Base-by-base conservation (phyloP, 1,284 basidiomycete species). In the Cryptococcus wingfieldii region DNA sequence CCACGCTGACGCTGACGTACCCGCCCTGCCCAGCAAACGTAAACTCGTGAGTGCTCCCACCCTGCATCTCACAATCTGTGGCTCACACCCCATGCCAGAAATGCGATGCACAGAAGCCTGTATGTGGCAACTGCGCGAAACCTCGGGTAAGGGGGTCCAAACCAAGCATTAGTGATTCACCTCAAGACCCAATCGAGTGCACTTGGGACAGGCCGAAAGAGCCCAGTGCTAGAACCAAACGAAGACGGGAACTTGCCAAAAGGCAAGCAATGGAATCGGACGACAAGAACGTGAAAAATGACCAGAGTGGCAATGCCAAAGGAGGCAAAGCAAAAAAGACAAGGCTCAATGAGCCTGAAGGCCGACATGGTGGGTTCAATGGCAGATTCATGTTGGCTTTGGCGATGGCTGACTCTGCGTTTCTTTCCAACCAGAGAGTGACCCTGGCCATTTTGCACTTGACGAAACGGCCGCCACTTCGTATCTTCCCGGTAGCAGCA, bases 61-160 rank as follows among this genome's bases (percentile, higher is more conserved):
- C 8, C 13, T 37, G 13, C 9, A 13, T 19, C 42, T 19, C 18
- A 14, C 38, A 31, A 34, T 18, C 38, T 38, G n/a, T 16, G 18
- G 25, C 38, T 42, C 39, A 38, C 7, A 42, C 49, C 31, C 31
- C 31, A 18, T 28, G 3, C 27, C 56, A 73, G 67, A 74, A 74
- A 70, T 75, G 73, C 56, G 71, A 75, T 54, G 73, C 69, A 9
- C 25, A 56, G 14, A 65, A 68, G 37, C 73, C 73, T 0, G 61
- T 67, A 3, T 75, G 73, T 47, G 60, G 64, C 9, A 71, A 75
- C 55, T 75, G 73, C 50, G 43, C 50, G 42, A 69, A 68, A 50
- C 71, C 70, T 9, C 56, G 68, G 12, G 60, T 65, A 27, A 56
- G 71, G 2, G 67, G 66, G 2, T 54, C 61, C 14, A 59, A 57